Conservation (phyloP, 192 early-diverging fungal species). For the Coemansia sp. region DNA sequence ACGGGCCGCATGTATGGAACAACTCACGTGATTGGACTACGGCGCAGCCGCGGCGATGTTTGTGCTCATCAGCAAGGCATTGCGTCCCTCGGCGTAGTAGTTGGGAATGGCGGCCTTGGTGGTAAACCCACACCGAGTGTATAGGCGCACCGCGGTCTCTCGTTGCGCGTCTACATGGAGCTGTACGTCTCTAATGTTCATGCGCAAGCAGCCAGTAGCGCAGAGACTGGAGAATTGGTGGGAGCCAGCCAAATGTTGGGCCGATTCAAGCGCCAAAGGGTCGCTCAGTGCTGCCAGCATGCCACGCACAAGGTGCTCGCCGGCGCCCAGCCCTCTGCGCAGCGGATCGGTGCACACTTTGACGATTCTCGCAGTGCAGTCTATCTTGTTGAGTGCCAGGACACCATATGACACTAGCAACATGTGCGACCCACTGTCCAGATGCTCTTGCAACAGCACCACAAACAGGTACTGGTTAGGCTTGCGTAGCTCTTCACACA, state of each 20-base stretch:
- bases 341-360: conserved; percentile 25
- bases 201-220: not conserved
- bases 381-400: conserved; percentile 11
- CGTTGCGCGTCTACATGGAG: conserved; percentile 26
- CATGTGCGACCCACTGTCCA: not conserved
- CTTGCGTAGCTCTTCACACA: conserved; percentile 16
- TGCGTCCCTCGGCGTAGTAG: conserved; percentile 21
- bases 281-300: conserved; percentile 15
- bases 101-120: conserved; percentile 4
- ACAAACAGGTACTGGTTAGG: conserved; percentile 24
- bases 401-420: conserved; percentile 14
- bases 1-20: not conserved
- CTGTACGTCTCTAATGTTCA: not conserved
- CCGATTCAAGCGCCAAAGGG: not conserved
- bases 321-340: conserved; percentile 9
- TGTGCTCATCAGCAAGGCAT: conserved; percentile 14
- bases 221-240: not conserved
- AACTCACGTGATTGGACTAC: not conserved
- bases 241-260: not conserved
- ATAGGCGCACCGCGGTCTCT: conserved; percentile 12
- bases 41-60: not conserved
- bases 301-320: conserved; percentile 11
- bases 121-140: conserved; percentile 15
- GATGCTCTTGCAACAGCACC: not conserved
- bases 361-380: conserved; percentile 14